Conservation (phyloP, 805 yeast genomes). For the Sugiyamaella lignohabitans region DNA sequence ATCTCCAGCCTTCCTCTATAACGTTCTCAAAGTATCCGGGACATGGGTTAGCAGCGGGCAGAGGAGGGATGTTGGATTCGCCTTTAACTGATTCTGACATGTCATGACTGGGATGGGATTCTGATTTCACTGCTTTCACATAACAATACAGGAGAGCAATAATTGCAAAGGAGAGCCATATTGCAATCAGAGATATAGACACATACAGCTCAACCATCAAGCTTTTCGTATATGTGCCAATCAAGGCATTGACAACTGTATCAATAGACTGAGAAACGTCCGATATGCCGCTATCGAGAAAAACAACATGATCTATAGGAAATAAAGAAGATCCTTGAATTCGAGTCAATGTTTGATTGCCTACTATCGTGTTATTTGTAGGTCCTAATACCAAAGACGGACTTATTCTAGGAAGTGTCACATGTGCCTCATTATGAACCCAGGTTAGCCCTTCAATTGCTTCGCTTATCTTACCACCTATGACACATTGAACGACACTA, state of each 20-base stretch:
- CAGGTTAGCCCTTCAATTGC: slow-evolving; percentile 72
- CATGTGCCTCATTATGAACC: slow-evolving; percentile 58
- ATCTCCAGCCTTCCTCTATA: not conserved
- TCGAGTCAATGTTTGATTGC: not conserved
- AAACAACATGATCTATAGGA: too few relatives aligned
- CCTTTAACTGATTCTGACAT: too few relatives aligned
- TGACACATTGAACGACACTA: slow-evolving; percentile 68
- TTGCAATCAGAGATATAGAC: slow-evolving; percentile 5
- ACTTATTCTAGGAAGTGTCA: slow-evolving; percentile 50
- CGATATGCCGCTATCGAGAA: too few relatives aligned
- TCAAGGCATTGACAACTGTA: slow-evolving; percentile 2
- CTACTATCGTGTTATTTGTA: not conserved
- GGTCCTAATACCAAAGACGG: not conserved
- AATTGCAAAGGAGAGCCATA: slow-evolving; percentile 14
- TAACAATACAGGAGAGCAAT: slow-evolving; percentile 10
- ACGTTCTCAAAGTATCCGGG: not conserved
- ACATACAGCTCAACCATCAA: slow-evolving; percentile 14
- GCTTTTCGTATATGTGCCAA: slow-evolving; percentile 8
- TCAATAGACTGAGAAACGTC: not conserved
- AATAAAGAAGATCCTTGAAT: not conserved
- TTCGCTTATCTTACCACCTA: slow-evolving; percentile 62
- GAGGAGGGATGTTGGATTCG: not conserved
- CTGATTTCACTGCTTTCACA: not conserved
- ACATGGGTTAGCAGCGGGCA: not conserved
- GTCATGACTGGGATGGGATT: too few relatives aligned